Base-by-base conservation (phyloP, 169 alveolate species). In the Miamiensis avidus region DNA sequence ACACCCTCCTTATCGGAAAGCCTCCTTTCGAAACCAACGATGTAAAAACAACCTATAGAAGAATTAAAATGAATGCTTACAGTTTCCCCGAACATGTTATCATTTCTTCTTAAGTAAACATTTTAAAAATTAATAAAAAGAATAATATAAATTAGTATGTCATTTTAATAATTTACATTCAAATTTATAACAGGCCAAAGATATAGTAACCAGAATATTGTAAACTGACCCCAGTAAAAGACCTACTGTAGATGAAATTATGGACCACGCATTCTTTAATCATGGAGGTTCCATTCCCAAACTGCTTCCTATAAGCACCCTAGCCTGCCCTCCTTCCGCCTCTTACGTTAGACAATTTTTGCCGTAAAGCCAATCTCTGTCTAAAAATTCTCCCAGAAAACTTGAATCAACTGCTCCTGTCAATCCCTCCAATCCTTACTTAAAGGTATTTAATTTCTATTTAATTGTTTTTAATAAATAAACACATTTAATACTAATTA, bases 1-100 rank as follows among this genome's bases (percentile, higher is more conserved):
- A 94, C 79, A 90, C 93, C 49, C 76, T 92, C 1, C 69, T 92
- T 64, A 82, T 92, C 16, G 96, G 96, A 79, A 91, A 86, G 82
- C 97, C 97, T 25, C 98, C 98, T 16, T 95, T 94, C 85, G 98
- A 96, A 92, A 93, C 97, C 65, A 78, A 88, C 33, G 96, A 94
- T 86, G 96, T 95, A 20, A 94, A 97, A 82, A 86, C 90, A 25
- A 97, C 98, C 33, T 95, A 97, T 85, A 91, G 91, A 82, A 91
- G 92, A 88, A 96, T 96, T 28, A 93, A 95, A 89, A 88, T 91
- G 89, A 93, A 93, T 82, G 86, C 93, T 69, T 95, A 94, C 82
- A 77, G 94, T 20, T 95, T 95, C 82, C 95, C 98, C 25, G 97
- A 95, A 25, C 88, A 86, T 32, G 98, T 94, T 1, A 65, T 75